Conservation (phyloP, 495 filamentous ascomycete species). For the Tuber magnatum region DNA sequence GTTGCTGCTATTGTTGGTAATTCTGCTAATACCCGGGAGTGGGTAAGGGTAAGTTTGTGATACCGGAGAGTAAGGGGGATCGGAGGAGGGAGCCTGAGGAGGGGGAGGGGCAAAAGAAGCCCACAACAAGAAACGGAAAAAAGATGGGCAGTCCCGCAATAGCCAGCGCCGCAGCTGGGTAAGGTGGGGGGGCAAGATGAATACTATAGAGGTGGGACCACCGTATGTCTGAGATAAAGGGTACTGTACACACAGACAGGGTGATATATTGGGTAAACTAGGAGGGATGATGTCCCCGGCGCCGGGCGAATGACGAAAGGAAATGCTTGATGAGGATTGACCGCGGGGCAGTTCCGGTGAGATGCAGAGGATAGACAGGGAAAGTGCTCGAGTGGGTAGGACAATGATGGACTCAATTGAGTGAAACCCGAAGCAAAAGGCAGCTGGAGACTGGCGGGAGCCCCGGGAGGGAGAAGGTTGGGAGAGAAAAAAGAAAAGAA, state of each 20-base stretch:
- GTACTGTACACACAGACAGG: not conserved
- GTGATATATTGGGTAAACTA: not conserved
- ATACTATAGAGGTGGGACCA: not conserved
- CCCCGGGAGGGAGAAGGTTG: not conserved
- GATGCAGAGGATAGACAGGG: not conserved
- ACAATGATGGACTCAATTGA: not conserved
- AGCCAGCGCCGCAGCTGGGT: not conserved
- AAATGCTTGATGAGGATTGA: not conserved
- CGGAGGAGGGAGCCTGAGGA: slow-evolving; percentile 2
- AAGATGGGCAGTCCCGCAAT: not conserved
- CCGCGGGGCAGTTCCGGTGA: not conserved
- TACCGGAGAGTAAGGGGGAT: not conserved
- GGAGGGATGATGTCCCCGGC: not conserved
- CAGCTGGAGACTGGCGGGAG: slow-evolving; percentile 3
- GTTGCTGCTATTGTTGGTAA: slow-evolving; percentile 16
- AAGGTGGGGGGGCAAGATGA: not conserved
- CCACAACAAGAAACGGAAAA: not conserved
- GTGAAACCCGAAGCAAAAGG: slow-evolving; percentile 2
- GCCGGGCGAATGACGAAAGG: not conserved
- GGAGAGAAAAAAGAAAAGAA: not conserved
- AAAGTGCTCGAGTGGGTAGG: not conserved
- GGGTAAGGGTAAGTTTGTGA: slow-evolving; percentile 3
- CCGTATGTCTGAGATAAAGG: not conserved
- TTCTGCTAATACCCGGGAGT: not conserved
- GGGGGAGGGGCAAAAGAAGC: not conserved